Evolutionary conservation across 2,329 filamentous ascomycete genomes (phyloP), one percentile per base, ranked within the genome.

Genomic region (Pyrenochaeta sp.): DNA sequence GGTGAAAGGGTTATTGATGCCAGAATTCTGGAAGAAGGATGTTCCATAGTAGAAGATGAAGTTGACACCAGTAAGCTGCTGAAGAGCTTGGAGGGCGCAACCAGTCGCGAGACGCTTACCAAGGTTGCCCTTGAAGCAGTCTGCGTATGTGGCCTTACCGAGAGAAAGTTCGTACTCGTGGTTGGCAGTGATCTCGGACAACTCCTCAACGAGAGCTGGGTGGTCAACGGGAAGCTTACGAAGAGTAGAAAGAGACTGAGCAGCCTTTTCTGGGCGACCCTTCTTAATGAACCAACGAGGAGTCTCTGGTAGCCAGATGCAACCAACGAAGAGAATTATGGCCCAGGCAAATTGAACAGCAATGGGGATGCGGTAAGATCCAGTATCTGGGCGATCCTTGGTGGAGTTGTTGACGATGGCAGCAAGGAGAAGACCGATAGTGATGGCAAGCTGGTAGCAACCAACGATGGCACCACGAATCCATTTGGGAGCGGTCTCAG

Each of bases 341-440:
- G 89, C 89, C 83, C 90, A 92, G 0, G 86, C 82, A 56, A 93
- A 85, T 72, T 93, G 90, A 4, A 93, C 80, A 29, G 87, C 88
- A 44, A 92, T 83, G 3, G 90, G 90, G 41, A 93, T 91, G 35
- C 90, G 87, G 72, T 91, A 94, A 2, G 89, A 87, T 2, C 85
- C 83, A 10, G 85, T 78, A 39, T 87, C 81, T 2, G 80, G 60
- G 33, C 90, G 80, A 45, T 81, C 39, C 54, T 77, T 76, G 1
- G 88, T 90, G 7, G 85, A 76, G 49, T 90, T 89, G 71, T 90
- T 82, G 43, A 91, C 83, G 23, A 89, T 79, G 31, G 86, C 83
- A 4, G 89, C 87, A 4, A 90, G 79, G 2, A 91, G 80, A 7
- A 90, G 79, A 58, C 88, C 88, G 47, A 90, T 85, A n/a, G 88